A percentile compares a stretch with the other conserved stretches of the same genome.
Conservation (phyloP, 768 basidiomycete species). For the Chalciporus piperatus region DNA sequence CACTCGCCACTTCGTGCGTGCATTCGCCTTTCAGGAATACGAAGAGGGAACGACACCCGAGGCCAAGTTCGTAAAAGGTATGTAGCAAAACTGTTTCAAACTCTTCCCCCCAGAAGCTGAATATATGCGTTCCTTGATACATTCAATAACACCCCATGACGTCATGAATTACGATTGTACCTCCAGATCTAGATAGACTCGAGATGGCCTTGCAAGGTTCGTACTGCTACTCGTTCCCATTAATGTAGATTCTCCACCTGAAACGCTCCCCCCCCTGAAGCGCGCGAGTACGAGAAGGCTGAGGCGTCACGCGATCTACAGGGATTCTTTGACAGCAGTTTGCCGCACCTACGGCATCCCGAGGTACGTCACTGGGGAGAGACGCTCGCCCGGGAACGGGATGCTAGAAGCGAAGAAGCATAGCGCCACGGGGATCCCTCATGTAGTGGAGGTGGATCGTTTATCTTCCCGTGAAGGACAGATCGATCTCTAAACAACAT, state of each 20-base stretch:
- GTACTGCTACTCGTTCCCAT: slow-evolving; percentile 2
- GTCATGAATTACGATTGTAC: background rate
- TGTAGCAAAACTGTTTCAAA: background rate
- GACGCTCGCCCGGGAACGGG: slow-evolving; percentile 25
- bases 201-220: slow-evolving; percentile 86
- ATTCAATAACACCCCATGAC: too few species aligned
- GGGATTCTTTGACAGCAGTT: slow-evolving; percentile 76
- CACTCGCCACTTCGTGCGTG: background rate
- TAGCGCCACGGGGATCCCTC: too few species aligned
- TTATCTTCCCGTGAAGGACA: too few species aligned
- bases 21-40: slow-evolving; percentile 63
- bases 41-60: slow-evolving; percentile 71
- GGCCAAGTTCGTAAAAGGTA: slow-evolving; percentile 85
- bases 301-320: slow-evolving; percentile 50
- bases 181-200: slow-evolving; percentile 75
- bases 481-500: too few species aligned
- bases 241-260: background rate
- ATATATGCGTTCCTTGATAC: background rate
- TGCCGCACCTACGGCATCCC: slow-evolving; percentile 67
- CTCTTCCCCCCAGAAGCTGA: background rate
- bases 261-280: slow-evolving; percentile 32
- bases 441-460: too few species aligned
- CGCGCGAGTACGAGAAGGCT: slow-evolving; percentile 68
- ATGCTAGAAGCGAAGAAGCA: background rate
- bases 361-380: slow-evolving; percentile 74